Percentiles rank a stretch among this genome's conserved stretches.
phyloP scores from a whole-genome alignment of 768 basidiomycete species.

The Suillus bovinus region DNA sequence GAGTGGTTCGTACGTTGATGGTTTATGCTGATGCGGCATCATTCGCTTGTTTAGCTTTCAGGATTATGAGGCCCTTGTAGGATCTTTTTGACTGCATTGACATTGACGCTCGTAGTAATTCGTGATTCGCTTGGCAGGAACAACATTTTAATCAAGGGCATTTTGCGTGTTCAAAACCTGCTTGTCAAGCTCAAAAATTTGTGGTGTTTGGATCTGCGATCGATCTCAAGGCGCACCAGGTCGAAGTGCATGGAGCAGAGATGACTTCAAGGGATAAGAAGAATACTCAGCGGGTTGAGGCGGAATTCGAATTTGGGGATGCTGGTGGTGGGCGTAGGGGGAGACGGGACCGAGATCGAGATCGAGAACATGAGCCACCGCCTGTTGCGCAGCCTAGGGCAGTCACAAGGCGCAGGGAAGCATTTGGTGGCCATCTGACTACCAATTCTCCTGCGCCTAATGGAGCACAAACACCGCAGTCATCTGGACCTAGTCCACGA shows the following conservation, averaged over 20 bases:
- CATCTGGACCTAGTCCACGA: slow-evolving; percentile 25
- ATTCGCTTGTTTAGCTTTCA: slow-evolving; percentile 54
- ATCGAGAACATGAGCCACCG: slow-evolving; percentile 52
- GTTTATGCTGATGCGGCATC: slow-evolving; percentile 2
- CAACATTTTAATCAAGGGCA: slow-evolving; percentile 76
- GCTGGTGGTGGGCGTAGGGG: slow-evolving; percentile 47
- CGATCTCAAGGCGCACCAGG: slow-evolving; percentile 90
- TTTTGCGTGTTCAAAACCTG: slow-evolving; percentile 69
- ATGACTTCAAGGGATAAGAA: slow-evolving; percentile 71
- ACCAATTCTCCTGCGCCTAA: slow-evolving; percentile 29
- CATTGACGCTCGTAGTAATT: slow-evolving; percentile 8
- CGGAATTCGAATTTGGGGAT: slow-evolving; percentile 68
- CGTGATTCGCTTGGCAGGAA: slow-evolving; percentile 46
- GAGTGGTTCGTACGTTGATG: slow-evolving; percentile 5
- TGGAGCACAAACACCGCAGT: slow-evolving; percentile 13
- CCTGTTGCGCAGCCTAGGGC: slow-evolving; percentile 34
- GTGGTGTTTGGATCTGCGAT: slow-evolving; percentile 88
- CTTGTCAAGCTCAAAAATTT: slow-evolving; percentile 86
- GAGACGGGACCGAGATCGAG: slow-evolving; percentile 46
- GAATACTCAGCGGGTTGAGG: slow-evolving; percentile 67
- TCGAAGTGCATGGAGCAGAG: slow-evolving; percentile 76
- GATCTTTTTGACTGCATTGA: slow-evolving; percentile 23
- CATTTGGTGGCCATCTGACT: slow-evolving; percentile 63
- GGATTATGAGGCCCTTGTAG: slow-evolving; percentile 74
- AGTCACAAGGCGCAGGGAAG: slow-evolving; percentile 52